Evolutionary conservation across 208 protist genomes (phyloP).

Genomic region (Tritrichomonas foetus): DNA sequence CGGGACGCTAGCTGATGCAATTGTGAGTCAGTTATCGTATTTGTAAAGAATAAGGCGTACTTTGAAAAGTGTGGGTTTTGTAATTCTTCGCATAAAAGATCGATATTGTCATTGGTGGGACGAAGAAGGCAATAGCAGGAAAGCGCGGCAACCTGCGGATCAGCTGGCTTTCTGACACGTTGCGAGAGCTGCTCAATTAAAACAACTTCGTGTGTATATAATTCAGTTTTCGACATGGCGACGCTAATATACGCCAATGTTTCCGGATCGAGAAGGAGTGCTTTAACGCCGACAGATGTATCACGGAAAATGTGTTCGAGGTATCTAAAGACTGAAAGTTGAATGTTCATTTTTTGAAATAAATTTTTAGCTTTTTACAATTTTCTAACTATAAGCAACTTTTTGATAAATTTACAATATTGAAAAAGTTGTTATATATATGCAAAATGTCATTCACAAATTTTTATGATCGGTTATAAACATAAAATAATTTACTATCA

Average conservation of each 20-base stretch:
- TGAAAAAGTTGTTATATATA: too few relatives aligned
- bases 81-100: background rate
- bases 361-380: too few relatives aligned
- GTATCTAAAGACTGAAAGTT: background rate
- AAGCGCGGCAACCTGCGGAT: background rate
- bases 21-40: background rate
- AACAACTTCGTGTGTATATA: background rate
- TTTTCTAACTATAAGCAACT: too few relatives aligned
- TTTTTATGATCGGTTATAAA: too few relatives aligned
- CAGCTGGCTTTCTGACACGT: background rate
- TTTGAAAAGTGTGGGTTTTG: background rate
- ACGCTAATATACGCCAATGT: background rate
- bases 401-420: too few relatives aligned
- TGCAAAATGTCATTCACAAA: too few relatives aligned
- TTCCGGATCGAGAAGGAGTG: background rate
- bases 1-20: background rate
- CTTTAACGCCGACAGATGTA: background rate
- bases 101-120: background rate
- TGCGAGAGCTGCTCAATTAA: background rate
- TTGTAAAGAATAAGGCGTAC: background rate
- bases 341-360: slow-evolving; percentile 5
- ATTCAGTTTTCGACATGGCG: slow-evolving; percentile 40
- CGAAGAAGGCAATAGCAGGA: background rate
- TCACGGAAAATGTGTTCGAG: background rate
- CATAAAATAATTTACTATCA: too few relatives aligned